Conservation (phyloP, 148 eudicot genomes). For the Vaccinium vitisidaea region DNA sequence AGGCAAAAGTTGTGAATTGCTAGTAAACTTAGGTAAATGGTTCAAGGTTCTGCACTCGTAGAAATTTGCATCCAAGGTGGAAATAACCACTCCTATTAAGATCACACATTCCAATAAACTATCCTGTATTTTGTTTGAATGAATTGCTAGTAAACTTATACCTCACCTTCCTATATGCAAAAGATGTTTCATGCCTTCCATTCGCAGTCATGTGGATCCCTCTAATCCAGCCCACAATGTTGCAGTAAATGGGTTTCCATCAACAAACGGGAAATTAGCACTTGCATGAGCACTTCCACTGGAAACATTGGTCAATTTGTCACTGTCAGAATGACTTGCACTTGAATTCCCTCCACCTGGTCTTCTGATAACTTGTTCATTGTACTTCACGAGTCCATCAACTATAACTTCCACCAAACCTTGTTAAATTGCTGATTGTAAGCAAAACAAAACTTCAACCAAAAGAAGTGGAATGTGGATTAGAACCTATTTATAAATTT, state of each 20-base stretch:
- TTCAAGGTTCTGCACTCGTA: slow-evolving; percentile 45
- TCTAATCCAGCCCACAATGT: slow-evolving; percentile 82
- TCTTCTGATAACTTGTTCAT: slow-evolving; percentile 45
- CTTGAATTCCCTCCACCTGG: slow-evolving; percentile 36
- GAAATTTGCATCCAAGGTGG: slow-evolving; percentile 32
- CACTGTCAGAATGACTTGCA: slow-evolving; percentile 32
- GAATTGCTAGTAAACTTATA: slow-evolving; percentile 16
- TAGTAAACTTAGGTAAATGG: too few relatives aligned
- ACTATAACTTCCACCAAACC: slow-evolving; percentile 31
- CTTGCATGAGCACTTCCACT: slow-evolving; percentile 37
- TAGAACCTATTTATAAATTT: neutral
- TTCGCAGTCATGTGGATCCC: slow-evolving; percentile 91
- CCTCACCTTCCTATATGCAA: slow-evolving; percentile 73
- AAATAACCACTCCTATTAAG: slow-evolving; percentile 13
- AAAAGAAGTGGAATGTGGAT: neutral
- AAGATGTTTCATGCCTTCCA: slow-evolving; percentile 95
- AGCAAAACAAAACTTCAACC: neutral
- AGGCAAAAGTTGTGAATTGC: too few relatives aligned
- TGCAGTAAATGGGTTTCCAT: slow-evolving; percentile 75
- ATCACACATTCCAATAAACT: neutral
- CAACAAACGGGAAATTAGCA: slow-evolving; percentile 64
- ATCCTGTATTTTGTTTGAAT: neutral
- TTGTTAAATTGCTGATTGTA: neutral
- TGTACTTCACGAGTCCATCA: slow-evolving; percentile 54
- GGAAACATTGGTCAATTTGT: slow-evolving; percentile 38